Conservation (phyloP, 306 rosid species). For the Rosa rugosa region DNA sequence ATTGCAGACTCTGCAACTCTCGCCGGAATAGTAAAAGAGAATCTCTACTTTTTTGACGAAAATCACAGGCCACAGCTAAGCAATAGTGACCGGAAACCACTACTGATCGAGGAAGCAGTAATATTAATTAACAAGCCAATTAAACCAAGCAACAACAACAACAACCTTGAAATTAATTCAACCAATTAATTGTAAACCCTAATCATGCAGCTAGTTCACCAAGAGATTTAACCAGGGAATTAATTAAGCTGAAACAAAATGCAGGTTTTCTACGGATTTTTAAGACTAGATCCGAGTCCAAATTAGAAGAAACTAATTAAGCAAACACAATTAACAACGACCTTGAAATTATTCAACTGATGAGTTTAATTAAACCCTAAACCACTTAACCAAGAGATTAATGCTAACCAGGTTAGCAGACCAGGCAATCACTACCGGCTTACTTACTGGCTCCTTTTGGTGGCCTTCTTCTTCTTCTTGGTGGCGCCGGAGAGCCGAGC, state of each 20-base stretch:
- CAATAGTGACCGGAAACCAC: background rate
- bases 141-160: background rate
- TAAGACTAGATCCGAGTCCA: background rate
- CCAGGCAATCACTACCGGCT: background rate
- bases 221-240: too few species aligned
- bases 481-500: background rate
- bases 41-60: background rate
- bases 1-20: background rate
- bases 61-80: background rate
- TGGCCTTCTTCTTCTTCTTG: background rate
- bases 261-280: background rate
- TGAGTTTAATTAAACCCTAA: background rate
- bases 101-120: background rate
- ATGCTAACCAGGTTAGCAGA: background rate
- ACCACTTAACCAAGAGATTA: background rate
- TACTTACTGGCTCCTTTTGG: background rate
- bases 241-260: background rate
- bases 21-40: background rate
- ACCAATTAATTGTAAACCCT: too few species aligned
- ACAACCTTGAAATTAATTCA: too few species aligned
- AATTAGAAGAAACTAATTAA: background rate
- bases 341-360: background rate
- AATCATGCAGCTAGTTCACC: too few species aligned
- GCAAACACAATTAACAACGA: background rate
- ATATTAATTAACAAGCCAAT: background rate